Conservation (phyloP, 306 rosid species). For the cucumber (Cucumis sativus) region Cucumber_9930_V3 NC_026660.2:21378501-21379000, state of each 20-base stretch:
- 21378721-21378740: constrained; percentile 13
- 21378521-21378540: not conserved
- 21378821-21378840: constrained; percentile 14
- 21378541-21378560: not conserved
- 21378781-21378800: constrained; percentile 17
- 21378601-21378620: not conserved
- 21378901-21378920: constrained; percentile 11
- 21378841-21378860: not conserved
- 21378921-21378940: constrained; percentile 24
- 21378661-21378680: not conserved
- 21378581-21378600: not conserved
- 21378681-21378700: not conserved
- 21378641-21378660: not conserved
- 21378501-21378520: not conserved
- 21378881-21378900: constrained; percentile 2
- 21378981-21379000: constrained; percentile 10
- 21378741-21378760: constrained; percentile 11
- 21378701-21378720: not conserved
- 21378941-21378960: constrained; percentile 18
- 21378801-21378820: constrained; percentile 15
- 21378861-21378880: not conserved
- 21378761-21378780: constrained; percentile 16
- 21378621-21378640: constrained; percentile 3
- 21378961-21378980: constrained; percentile 10
- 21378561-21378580: not conserved